Conservation (phyloP, 2,329 filamentous ascomycete species). For the Stromatinia cepivora region DNA sequence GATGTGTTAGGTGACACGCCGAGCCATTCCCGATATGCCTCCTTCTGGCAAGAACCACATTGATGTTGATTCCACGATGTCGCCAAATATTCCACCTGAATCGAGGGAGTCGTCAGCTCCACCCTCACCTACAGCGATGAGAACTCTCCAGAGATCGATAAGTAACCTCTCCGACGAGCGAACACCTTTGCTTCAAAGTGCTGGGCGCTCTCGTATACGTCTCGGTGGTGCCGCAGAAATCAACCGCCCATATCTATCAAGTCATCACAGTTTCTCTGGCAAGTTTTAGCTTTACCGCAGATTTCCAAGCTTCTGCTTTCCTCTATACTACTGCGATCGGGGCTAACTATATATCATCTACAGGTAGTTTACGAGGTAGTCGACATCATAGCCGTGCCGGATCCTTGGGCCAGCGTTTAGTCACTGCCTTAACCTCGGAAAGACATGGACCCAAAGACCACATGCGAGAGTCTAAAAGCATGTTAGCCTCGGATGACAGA, state of each 20-base stretch:
- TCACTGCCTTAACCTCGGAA: conserved; percentile 58
- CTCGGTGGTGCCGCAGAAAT: conserved; percentile 29
- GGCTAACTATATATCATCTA: conserved; percentile 4
- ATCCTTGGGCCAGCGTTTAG: conserved; percentile 62
- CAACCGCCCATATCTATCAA: conserved; percentile 32
- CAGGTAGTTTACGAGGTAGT: conserved; percentile 38
- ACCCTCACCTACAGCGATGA: conserved; percentile 23
- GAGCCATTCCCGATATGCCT: conserved; percentile 20
- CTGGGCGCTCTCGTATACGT: conserved; percentile 37
- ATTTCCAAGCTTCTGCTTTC: neutral
- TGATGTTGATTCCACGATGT: conserved; percentile 17
- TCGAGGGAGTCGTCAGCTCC: conserved; percentile 21
- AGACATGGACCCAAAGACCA: conserved; percentile 46
- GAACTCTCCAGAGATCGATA: conserved; percentile 19
- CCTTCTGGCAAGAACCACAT: conserved; percentile 18
- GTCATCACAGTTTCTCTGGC: conserved; percentile 35
- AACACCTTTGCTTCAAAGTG: conserved; percentile 33
- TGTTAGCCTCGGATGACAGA: conserved; percentile 74
- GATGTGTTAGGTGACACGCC: conserved; percentile 24
- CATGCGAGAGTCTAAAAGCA: conserved; percentile 63
- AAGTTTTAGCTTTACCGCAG: conserved; percentile 13
- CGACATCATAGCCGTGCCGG: conserved; percentile 53
- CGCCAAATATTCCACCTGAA: conserved; percentile 17
- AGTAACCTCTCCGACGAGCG: conserved; percentile 35
- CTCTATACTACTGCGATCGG: neutral